Evolutionary conservation across 2,329 filamentous ascomycete species (phyloP).

Genomic region (Aureobasidium sp.): DNA sequence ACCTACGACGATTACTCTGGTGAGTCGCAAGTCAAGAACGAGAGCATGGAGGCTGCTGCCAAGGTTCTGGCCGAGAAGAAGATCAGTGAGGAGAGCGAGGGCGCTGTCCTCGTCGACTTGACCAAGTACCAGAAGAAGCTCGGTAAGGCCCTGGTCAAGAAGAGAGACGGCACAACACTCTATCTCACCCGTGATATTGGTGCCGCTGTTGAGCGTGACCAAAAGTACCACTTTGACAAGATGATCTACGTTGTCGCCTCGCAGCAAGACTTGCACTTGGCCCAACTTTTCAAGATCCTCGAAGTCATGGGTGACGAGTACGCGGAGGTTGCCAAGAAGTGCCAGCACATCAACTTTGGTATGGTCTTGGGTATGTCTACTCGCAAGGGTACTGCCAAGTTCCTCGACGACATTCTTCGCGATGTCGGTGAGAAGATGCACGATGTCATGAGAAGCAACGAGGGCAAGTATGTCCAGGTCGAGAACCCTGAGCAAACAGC

Average conservation of each 20-base stretch:
- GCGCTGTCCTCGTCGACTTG: constrained; percentile 62
- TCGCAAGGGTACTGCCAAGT: constrained; percentile 48
- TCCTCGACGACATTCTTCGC: constrained; percentile 44
- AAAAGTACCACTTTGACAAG: constrained; percentile 57
- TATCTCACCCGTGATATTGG: constrained; percentile 66
- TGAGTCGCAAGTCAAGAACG: constrained; percentile 58
- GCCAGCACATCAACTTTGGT: constrained; percentile 59
- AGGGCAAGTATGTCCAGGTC: constrained; percentile 83
- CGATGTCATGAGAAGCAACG: constrained; percentile 89
- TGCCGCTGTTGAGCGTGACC: constrained; percentile 55
- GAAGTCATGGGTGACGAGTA: constrained; percentile 54
- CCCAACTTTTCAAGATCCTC: constrained; percentile 59
- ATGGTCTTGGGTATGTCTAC: constrained; percentile 62
- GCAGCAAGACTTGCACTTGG: constrained; percentile 58
- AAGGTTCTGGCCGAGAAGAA: constrained; percentile 52
- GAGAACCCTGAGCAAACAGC: constrained; percentile 74
- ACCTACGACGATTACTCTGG: constrained; percentile 61
- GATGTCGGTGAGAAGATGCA: constrained; percentile 89
- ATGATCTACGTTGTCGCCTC: constrained; percentile 62
- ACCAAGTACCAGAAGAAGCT: constrained; percentile 63
- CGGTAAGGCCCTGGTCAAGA: constrained; percentile 59
- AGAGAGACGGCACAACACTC: constrained; percentile 59
- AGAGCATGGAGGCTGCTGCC: constrained; percentile 57
- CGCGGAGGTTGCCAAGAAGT: constrained; percentile 49
- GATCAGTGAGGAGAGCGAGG: constrained; percentile 58